Evolutionary conservation across 78 protist species (phyloP), one percentile per base, ranked within the genome.

Genomic region (Bodo saltans): DNA sequence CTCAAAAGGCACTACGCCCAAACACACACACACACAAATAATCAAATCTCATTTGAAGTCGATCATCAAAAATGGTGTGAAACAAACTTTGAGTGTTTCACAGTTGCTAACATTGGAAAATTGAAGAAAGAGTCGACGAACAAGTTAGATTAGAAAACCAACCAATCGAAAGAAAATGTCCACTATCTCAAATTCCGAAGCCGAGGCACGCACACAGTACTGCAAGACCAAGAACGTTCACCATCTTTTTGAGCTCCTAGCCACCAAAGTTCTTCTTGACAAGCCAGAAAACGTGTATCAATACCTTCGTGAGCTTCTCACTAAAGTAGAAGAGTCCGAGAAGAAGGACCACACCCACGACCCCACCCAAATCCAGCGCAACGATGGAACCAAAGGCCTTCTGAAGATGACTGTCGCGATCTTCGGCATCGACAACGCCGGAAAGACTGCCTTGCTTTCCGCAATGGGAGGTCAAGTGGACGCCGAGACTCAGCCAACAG

Each of bases 391-490:
- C 41, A 33, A 71, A 30, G n/a, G 27, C 12, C 40, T 4, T 27
- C 11, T 17, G 75, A 52, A 70, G 38, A 60, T 83, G 35, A 38
- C 85, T 23, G 12, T 83, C 76, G 74, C 34, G 32, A n/a, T 83
- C 21, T 42, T 83, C 68, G 85, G 85, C 69, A 2, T 83, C 53
- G 85, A 33, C 28, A 69, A 69, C 35, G 85, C 85, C 3, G 85
- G 85, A 30, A 83, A 83, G 30, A 70, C 85, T 2, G 67, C 85
- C 25, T 28, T 70, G 67, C 1, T 83, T 3, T 4, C 69, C 67
- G 76, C 69, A 1, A 38, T 83, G n/a, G 67, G 67, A 1, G 74
- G 74, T 2, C 70, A 3, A 4, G 8, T 70, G 21, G 75, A 67
- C 84, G 2, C 12, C 12, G 74, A 68, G 12, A 42, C 67, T 4